phyloP scores from a whole-genome alignment of 768 basidiomycete genomes.

The Lentinula raphanica region DNA sequence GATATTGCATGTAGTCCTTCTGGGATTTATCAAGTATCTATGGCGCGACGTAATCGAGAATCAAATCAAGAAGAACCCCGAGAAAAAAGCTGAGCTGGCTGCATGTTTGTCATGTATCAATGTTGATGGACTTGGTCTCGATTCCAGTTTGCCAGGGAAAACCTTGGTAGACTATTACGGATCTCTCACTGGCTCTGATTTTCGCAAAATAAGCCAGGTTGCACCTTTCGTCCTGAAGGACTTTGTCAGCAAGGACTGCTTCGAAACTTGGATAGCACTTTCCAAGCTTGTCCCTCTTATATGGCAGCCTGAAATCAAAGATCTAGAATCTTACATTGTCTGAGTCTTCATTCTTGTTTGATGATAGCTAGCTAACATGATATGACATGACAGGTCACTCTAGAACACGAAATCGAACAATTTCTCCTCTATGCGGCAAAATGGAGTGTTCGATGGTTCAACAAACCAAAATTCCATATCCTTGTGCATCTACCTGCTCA shows the following conservation, averaged over 20 bases:
- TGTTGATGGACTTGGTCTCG: not conserved
- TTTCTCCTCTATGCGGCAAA: not conserved
- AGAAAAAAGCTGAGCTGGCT: not conserved
- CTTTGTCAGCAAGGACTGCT: not conserved
- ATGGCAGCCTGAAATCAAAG: constrained; percentile 7
- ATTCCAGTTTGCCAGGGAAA: not conserved
- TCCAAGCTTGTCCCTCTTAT: not conserved
- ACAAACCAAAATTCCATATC: constrained; percentile 2
- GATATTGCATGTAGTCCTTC: constrained; percentile 16
- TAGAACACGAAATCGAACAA: not conserved
- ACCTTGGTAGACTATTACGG: constrained; percentile 12
- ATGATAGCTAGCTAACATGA: not conserved
- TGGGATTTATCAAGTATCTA: constrained; percentile 18
- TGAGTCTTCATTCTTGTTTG: not conserved
- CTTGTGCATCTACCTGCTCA: not conserved
- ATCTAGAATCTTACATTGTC: not conserved
- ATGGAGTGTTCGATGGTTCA: not conserved
- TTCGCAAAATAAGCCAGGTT: constrained; percentile 14
- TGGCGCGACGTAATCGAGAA: constrained; percentile 12
- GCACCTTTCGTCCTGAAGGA: constrained; percentile 12
- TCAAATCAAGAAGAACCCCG: not conserved
- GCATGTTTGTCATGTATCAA: not conserved
- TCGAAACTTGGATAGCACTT: constrained; percentile 1
- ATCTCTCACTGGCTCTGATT: constrained; percentile 15
- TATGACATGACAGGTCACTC: not conserved